A percentile compares a stretch with the other conserved stretches of the same genome.
Evolutionary conservation across 805 yeast genomes (phyloP).

Genomic region (Saccharomycopsis sp.): DNA sequence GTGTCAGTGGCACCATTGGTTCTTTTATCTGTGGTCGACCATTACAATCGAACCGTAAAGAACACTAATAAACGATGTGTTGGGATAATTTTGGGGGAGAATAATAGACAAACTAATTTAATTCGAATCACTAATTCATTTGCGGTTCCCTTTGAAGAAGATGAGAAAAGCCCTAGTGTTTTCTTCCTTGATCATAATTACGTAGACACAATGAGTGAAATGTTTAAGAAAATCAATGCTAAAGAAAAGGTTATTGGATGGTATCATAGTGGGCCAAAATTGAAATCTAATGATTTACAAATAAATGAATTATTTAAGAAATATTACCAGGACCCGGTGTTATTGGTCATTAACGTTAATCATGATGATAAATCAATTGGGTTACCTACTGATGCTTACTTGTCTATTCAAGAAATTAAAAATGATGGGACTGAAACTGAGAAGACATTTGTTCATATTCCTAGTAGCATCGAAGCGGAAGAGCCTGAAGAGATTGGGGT

Average conservation of each 20-base stretch:
- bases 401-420: conserved; percentile 90
- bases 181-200: conserved; percentile 98
- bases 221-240: conserved; percentile 97
- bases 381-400: conserved; percentile 92
- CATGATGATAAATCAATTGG: conserved; percentile 68
- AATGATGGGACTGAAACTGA: conserved; percentile 93
- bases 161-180: conserved; percentile 80
- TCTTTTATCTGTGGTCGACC: conserved; percentile 89
- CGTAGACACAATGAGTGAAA: conserved; percentile 92
- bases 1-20: conserved; percentile 96
- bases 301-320: conserved; percentile 86
- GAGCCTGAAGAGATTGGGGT: conserved; percentile 99
- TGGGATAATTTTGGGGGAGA: conserved; percentile 90
- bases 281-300: conserved; percentile 79
- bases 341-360: conserved; percentile 86
- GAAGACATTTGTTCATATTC: conserved; percentile 87
- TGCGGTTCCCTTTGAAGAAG: conserved; percentile 98
- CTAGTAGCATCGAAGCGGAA: conserved; percentile 90
- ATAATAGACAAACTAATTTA: conserved; percentile 35
- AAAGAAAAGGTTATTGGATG: conserved; percentile 96
- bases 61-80: conserved; percentile 75
- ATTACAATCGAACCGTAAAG: conserved; percentile 80
- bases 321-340: conserved; percentile 72
- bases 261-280: conserved; percentile 97
- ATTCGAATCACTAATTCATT: conserved; percentile 84